phyloP scores from a whole-genome alignment of 306 rosid genomes.

The Begonia peltatifolia region DNA sequence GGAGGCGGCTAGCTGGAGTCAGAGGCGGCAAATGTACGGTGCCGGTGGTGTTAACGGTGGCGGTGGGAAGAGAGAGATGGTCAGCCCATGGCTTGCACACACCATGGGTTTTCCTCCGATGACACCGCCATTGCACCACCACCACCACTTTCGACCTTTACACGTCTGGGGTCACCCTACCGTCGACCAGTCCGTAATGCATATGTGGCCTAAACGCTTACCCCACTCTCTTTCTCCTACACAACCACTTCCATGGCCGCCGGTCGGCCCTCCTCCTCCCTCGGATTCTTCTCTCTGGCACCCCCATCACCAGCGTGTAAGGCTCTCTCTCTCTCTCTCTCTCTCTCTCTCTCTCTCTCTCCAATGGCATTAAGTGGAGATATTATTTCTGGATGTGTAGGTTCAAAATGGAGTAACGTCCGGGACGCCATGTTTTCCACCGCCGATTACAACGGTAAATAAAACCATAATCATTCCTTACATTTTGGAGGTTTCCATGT shows the following conservation, averaged over 20 bases:
- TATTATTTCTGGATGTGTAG: conserved; percentile 14
- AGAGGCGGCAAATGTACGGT: conserved; percentile 38
- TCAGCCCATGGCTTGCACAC: conserved; percentile 37
- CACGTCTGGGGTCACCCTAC: conserved; percentile 91
- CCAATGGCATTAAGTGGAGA: background rate
- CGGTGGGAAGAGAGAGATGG: conserved; percentile 21
- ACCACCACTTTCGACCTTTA: conserved; percentile 30
- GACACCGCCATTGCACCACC: conserved; percentile 10
- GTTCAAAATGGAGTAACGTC: conserved; percentile 26
- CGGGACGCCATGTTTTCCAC: conserved; percentile 43
- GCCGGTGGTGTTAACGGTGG: conserved; percentile 1
- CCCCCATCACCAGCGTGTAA: conserved; percentile 32
- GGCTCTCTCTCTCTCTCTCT: conserved; percentile 1
- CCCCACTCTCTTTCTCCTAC: conserved; percentile 23
- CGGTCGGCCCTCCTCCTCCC: conserved; percentile 17
- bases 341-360: background rate
- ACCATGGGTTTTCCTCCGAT: conserved; percentile 51
- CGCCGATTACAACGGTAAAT: background rate
- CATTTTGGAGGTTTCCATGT: too few relatives aligned
- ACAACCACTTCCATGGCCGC: conserved; percentile 16
- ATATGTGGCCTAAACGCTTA: conserved; percentile 35
- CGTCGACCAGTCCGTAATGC: conserved; percentile 39
- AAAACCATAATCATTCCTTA: too few relatives aligned
- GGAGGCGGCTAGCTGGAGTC: conserved; percentile 73
- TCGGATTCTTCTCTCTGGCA: conserved; percentile 43